Conservation (phyloP, 2,329 filamentous ascomycete species). For the Aspergillus quadrilineatus region DNA sequence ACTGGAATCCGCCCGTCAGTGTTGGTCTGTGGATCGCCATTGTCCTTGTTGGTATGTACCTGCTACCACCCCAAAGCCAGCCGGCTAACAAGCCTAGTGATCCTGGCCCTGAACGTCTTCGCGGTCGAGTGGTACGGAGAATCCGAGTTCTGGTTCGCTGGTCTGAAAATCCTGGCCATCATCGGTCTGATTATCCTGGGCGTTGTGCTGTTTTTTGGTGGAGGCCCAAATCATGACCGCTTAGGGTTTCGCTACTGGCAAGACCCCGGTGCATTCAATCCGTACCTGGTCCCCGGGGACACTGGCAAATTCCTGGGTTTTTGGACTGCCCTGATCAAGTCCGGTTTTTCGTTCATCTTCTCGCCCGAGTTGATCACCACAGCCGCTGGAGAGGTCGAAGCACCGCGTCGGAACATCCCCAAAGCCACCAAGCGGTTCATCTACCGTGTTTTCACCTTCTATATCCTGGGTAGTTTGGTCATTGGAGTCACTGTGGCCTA, state of each 20-base stretch:
- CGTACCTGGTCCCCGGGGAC: constrained; percentile 32
- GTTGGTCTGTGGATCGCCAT: constrained; percentile 50
- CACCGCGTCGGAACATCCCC: constrained; percentile 41
- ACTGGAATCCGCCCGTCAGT: constrained; percentile 36
- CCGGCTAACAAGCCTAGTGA: constrained; percentile 23
- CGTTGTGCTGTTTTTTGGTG: constrained; percentile 36
- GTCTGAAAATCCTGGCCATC: constrained; percentile 34
- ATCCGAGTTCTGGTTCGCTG: constrained; percentile 32
- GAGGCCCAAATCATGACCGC: constrained; percentile 30
- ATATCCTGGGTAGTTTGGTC: constrained; percentile 9
- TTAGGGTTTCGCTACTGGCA: constrained; percentile 39
- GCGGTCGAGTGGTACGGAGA: constrained; percentile 36
- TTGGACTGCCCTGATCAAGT: constrained; percentile 37
- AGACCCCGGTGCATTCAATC: constrained; percentile 33
- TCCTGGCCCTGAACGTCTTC: constrained; percentile 37
- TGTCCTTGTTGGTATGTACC: constrained; percentile 31
- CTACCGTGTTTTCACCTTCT: constrained; percentile 14
- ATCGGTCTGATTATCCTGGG: constrained; percentile 30
- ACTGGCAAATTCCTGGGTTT: constrained; percentile 38
- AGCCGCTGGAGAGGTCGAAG: constrained; percentile 42
- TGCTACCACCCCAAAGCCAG: not conserved
- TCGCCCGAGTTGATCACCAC: constrained; percentile 44
- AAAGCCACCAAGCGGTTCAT: constrained; percentile 14
- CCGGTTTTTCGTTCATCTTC: constrained; percentile 36
- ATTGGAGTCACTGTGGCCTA: constrained; percentile 12